Percentiles rank a stretch among this genome's conserved stretches.
Conservation (phyloP, 2,329 filamentous ascomycete species). For the Colletotrichum acutatum region DNA sequence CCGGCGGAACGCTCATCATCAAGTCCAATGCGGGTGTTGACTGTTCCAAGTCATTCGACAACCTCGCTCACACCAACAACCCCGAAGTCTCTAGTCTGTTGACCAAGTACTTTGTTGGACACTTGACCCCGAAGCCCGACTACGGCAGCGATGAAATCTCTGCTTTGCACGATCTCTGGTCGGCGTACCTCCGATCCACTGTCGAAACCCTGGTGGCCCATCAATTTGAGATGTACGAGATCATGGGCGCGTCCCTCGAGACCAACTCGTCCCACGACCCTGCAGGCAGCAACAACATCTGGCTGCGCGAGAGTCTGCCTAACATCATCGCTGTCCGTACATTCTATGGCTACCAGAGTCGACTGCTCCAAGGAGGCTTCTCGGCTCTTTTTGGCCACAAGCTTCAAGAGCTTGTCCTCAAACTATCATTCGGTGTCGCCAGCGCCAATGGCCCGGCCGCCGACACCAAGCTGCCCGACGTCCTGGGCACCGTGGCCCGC, state of each 20-base stretch:
- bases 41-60: conserved; percentile 63
- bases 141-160: conserved; percentile 56
- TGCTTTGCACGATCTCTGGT: conserved; percentile 60
- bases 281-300: conserved; percentile 47
- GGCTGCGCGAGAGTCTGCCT: conserved; percentile 57
- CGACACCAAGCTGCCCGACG: conserved; percentile 55
- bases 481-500: conserved; percentile 53
- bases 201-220: conserved; percentile 64
- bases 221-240: conserved; percentile 64
- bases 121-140: conserved; percentile 61
- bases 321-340: conserved; percentile 61
- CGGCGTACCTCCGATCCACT: conserved; percentile 57
- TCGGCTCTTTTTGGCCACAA: conserved; percentile 61
- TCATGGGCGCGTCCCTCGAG: conserved; percentile 51
- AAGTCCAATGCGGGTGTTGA: conserved; percentile 66
- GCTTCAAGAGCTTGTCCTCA: conserved; percentile 64
- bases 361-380: conserved; percentile 62
- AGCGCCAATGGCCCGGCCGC: conserved; percentile 48
- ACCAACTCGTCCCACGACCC: conserved; percentile 21
- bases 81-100: conserved; percentile 63
- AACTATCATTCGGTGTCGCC: conserved; percentile 61
- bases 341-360: conserved; percentile 64
- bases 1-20: conserved; percentile 63
- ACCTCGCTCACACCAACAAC: conserved; percentile 65
- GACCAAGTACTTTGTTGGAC: conserved; percentile 65